A percentile compares a stretch with the other conserved stretches of the same genome.
Conservation (phyloP, 2,329 filamentous ascomycete genomes). For the Dendrostoma leiphaemia region DNA sequence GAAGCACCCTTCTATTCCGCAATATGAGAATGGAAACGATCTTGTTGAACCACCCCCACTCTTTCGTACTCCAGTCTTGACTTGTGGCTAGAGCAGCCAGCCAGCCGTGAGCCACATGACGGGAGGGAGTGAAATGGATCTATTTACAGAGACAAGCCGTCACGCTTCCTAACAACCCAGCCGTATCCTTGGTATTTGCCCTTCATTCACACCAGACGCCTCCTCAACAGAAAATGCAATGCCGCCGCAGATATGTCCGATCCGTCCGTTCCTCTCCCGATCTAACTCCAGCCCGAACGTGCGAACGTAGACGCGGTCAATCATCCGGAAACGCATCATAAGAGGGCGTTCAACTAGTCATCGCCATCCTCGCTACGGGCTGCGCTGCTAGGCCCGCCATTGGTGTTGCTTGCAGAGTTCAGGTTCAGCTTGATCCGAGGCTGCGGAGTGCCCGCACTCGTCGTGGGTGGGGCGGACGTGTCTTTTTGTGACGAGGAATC, state of each 20-base stretch:
- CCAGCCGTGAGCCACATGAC: neutral
- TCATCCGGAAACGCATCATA: neutral
- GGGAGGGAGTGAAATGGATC: neutral
- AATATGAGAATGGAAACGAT: neutral
- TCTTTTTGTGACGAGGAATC: conserved; percentile 40
- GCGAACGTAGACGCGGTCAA: conserved; percentile 1
- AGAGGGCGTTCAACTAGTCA: conserved; percentile 1
- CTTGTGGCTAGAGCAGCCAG: neutral
- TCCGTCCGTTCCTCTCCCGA: neutral
- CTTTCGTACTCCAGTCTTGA: neutral
- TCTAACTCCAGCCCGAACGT: conserved; percentile 11
- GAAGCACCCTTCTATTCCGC: neutral
- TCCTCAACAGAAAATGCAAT: conserved; percentile 16
- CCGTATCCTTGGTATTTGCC: conserved; percentile 18
- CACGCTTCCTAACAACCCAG: neutral
- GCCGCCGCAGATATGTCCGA: neutral
- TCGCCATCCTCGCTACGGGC: conserved; percentile 18
- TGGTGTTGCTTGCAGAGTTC: conserved; percentile 33
- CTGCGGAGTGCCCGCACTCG: conserved; percentile 63
- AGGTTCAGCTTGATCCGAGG: conserved; percentile 69
- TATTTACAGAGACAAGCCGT: neutral
- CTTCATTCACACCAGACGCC: conserved; percentile 14
- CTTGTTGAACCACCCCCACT: neutral
- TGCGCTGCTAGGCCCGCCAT: conserved; percentile 14
- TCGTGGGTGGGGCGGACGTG: conserved; percentile 48